Conservation (phyloP, 805 yeast species). For the Isabelozyma heimii region DNA sequence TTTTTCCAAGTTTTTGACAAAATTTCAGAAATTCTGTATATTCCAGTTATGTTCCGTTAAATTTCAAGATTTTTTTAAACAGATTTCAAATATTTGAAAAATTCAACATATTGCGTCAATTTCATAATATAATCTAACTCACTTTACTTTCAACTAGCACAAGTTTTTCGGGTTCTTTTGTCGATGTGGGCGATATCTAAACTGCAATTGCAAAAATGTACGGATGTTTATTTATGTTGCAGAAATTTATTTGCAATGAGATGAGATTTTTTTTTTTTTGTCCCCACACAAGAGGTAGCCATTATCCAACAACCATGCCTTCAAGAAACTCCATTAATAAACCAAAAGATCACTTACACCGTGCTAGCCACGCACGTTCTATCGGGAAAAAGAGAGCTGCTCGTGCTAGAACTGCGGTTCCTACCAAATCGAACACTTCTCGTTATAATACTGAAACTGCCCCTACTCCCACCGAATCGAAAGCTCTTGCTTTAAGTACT, state of each 20-base stretch:
- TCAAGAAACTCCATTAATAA: conserved; percentile 79
- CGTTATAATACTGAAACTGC: conserved; percentile 36
- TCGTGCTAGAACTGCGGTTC: conserved; percentile 37
- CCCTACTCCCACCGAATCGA: conserved; percentile 42
- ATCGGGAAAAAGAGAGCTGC: conserved; percentile 56
- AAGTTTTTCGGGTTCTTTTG: too few species aligned
- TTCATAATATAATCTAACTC: too few species aligned
- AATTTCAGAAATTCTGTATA: too few species aligned
- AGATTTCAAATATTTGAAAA: too few species aligned
- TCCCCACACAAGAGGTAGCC: background rate
- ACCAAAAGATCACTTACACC: conserved; percentile 60
- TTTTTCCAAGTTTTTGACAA: too few species aligned
- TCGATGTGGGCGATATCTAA: too few species aligned
- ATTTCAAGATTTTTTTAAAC: too few species aligned
- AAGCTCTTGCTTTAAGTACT: conserved; percentile 37
- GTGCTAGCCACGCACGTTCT: conserved; percentile 48
- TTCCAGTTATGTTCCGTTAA: too few species aligned
- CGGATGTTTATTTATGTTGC: background rate
- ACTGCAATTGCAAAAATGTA: background rate
- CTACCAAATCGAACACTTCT: conserved; percentile 45
- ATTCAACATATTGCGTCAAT: too few species aligned
- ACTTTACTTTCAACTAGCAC: too few species aligned
- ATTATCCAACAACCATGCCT: conserved; percentile 51
- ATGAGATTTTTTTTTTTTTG: conserved; percentile 1
- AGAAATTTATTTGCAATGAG: conserved; percentile 25